Base-by-base conservation (phyloP, 805 yeast species). In the Ascoidea tarda region DNA sequence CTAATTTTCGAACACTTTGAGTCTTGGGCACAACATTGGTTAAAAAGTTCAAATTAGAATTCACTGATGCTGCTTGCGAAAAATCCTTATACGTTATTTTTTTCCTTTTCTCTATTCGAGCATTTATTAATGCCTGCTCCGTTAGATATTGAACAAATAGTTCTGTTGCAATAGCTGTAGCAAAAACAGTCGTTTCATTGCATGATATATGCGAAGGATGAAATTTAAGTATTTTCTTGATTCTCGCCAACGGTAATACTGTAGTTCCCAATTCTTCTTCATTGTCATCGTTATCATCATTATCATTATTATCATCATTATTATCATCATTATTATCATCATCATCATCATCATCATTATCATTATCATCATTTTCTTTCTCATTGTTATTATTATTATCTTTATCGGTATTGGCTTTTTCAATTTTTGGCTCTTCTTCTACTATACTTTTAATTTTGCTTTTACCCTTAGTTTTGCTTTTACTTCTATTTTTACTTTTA, bases 151-250 rank as follows among this genome's bases (percentile, higher is more conserved):
- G 82, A 28, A 85, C 73, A 61, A 86, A 86, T 28, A 84, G 66
- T 60, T 86, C 93, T 0, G 91, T 79, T 6, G 93, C 89, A n/a
- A 83, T 73, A 2, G 87, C 87, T 5, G 86, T 71, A 14, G 87
- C 76, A 62, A 78, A 82, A n/a, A 82, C 86, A 0, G 91, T 87
- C 33, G 81, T 71, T 53, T 78, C 82, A 2, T 88, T 78, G 1
- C 87, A 79, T 1, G 82, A 76, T 5, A 73, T 66, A 58, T 82
- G 83, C 46, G 82, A 89, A 14, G 88, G 87, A 62, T 86, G 95
- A 62, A 82, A 74, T 60, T 83, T 84, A 63, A 86, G 75, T 52
- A 86, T 81, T 58, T 81, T 75, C 60, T 83, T 84, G 58, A 86
- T 79, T 57, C 85, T 77, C 2, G 87, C 71, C 46, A 84, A 66